A percentile compares a stretch with the other conserved stretches of the same genome.
Conservation (phyloP, 2,329 filamentous ascomycete species). For the Orbilia brochopaga region DNA sequence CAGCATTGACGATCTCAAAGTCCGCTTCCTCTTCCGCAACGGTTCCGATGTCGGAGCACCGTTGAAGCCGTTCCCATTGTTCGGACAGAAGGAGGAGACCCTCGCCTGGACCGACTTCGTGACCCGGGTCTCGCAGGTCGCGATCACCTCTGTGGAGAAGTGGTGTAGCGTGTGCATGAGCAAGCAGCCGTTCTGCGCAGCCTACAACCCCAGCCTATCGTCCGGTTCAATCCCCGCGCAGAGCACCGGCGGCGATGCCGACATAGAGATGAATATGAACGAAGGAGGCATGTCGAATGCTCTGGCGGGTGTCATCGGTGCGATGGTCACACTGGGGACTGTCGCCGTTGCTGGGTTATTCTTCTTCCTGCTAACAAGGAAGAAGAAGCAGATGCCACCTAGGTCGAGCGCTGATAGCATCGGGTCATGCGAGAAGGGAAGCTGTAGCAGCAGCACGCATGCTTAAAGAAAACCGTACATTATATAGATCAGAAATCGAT, state of each 20-base stretch:
- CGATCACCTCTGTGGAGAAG: slow-evolving; percentile 49
- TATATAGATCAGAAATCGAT: background rate
- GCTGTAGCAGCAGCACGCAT: slow-evolving; percentile 12
- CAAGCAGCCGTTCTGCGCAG: slow-evolving; percentile 48
- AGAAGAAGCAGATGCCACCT: slow-evolving; percentile 5
- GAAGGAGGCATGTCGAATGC: slow-evolving; percentile 38
- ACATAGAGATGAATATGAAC: background rate
- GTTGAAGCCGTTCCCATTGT: slow-evolving; percentile 64
- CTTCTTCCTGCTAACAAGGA: slow-evolving; percentile 48
- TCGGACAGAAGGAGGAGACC: slow-evolving; percentile 55
- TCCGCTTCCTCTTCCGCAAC: slow-evolving; percentile 67
- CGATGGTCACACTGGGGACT: slow-evolving; percentile 47
- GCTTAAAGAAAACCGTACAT: background rate
- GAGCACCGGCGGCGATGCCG: slow-evolving; percentile 3
- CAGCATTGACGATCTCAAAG: slow-evolving; percentile 59
- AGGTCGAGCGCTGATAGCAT: slow-evolving; percentile 25
- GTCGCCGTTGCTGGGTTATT: slow-evolving; percentile 40
- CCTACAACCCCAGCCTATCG: slow-evolving; percentile 19
- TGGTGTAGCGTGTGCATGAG: slow-evolving; percentile 53
- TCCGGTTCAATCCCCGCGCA: slow-evolving; percentile 6
- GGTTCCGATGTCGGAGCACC: slow-evolving; percentile 60
- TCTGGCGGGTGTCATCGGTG: slow-evolving; percentile 53
- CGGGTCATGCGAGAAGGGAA: slow-evolving; percentile 36
- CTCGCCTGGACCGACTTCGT: slow-evolving; percentile 53
- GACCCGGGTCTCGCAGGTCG: slow-evolving; percentile 40